Evolutionary conservation across 306 rosid species (phyloP).

Genomic region (Quercus ilex): DNA sequence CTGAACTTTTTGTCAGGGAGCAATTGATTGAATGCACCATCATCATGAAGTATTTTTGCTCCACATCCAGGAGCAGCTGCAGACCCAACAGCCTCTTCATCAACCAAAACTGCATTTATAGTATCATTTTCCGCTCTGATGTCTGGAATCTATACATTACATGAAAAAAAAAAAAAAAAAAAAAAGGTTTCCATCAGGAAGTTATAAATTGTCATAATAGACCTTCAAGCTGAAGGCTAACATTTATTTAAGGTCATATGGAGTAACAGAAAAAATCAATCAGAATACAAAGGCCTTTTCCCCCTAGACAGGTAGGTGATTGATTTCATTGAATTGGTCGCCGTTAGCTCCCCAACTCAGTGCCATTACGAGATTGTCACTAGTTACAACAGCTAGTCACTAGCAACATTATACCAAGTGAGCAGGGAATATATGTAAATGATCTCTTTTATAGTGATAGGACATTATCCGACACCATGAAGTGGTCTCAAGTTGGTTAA

Average conservation of each 20-base stretch:
- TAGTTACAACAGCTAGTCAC: not conserved
- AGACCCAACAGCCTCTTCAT: constrained; percentile 73
- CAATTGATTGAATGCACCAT: constrained; percentile 10
- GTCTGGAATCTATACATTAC: constrained; percentile 52
- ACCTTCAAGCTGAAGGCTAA: not conserved
- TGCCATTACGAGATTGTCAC: not conserved
- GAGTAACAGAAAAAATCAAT: not conserved
- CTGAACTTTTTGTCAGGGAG: constrained; percentile 1
- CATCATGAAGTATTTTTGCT: constrained; percentile 49
- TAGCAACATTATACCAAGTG: not conserved
- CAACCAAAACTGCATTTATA: constrained; percentile 55
- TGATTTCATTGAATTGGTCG: not conserved
- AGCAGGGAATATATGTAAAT: not conserved
- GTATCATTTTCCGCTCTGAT: constrained; percentile 21
- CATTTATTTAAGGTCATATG: not conserved
- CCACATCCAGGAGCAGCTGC: constrained; percentile 48
- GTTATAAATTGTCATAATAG: not conserved
- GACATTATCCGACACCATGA: not conserved
- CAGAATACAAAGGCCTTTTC: not conserved
- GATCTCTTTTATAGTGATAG: not conserved
- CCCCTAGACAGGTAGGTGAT: not conserved
- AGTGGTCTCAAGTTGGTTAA: not conserved
- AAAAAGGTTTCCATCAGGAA: not conserved
- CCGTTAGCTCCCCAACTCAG: not conserved
- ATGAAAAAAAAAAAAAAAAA: not conserved